A percentile compares a stretch with the other conserved stretches of the same genome.
These are phyloP conservation scores for Capsicum pubescens DNA, from an alignment of 257 asterid species.

Conservation along the genomic window DNA sequence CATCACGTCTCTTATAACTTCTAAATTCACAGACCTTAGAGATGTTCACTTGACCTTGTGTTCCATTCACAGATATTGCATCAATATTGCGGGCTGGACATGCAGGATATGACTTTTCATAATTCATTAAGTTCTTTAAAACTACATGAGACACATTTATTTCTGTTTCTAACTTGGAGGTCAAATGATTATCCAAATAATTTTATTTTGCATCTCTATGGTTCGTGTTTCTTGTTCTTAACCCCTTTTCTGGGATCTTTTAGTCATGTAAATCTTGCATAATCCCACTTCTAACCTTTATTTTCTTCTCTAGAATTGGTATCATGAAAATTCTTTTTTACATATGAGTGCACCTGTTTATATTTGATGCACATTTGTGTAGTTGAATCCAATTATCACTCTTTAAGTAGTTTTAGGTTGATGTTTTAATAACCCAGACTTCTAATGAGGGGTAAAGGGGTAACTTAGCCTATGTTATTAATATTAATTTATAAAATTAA, in stretches of 20 bases:
- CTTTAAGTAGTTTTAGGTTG: constrained; percentile 25
- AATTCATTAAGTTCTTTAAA: not conserved
- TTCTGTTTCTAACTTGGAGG: constrained; percentile 24
- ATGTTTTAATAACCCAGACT: no score
- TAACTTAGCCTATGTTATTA: no score
- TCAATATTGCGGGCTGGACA: not conserved
- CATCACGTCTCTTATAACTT: constrained; percentile 13
- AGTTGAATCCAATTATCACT: constrained; percentile 34
- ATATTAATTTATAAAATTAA: no score
- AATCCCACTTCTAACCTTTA: not conserved
- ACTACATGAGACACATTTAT: not conserved
- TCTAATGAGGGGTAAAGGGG: no score
- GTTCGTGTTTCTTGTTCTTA: not conserved
- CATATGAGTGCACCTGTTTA: not conserved
- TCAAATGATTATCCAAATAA: constrained; percentile 8
- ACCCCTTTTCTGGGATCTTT: not conserved
- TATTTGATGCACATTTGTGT: not conserved
- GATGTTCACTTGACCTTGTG: constrained; percentile 14
- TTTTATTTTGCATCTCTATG: not conserved
- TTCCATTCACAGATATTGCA: not conserved
- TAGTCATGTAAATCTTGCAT: constrained; percentile 4
- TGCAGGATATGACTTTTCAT: not conserved
- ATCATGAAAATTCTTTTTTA: not conserved
- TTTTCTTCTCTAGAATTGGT: constrained; percentile 26
- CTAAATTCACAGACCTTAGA: constrained; percentile 18